Conservation (phyloP, 2,329 filamentous ascomycete species). For the Verticillium nonalfalfae region DNA sequence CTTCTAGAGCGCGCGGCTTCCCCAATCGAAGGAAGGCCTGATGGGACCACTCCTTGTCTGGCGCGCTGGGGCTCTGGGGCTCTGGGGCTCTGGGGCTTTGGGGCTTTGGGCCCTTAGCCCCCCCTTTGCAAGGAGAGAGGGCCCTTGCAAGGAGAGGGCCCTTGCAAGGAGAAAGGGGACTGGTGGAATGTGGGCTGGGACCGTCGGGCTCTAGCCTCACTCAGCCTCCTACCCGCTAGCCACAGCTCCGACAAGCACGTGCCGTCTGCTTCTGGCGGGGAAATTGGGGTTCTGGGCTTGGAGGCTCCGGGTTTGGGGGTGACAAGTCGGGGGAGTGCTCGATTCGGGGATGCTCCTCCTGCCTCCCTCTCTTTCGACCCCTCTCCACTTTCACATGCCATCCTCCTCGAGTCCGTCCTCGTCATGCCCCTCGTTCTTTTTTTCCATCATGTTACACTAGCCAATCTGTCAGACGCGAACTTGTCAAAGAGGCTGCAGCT, state of each 20-base stretch:
- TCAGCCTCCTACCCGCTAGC: not conserved
- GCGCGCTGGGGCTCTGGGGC: not conserved
- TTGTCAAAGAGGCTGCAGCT: slow-evolving; percentile 11
- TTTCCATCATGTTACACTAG: not conserved
- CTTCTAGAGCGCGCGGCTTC: not conserved
- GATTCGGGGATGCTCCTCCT: not conserved
- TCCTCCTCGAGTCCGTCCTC: not conserved
- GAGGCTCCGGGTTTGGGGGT: not conserved
- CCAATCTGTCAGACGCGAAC: not conserved
- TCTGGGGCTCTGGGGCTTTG: not conserved
- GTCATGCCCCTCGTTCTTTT: not conserved
- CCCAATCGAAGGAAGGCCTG: not conserved
- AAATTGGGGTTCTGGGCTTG: not conserved
- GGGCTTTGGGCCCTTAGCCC: not conserved
- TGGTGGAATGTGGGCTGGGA: not conserved
- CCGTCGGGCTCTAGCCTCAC: not conserved
- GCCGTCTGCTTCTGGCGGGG: not conserved
- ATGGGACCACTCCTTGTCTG: not conserved
- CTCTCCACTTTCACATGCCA: not conserved
- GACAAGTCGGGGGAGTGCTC: not conserved
- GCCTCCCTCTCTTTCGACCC: not conserved
- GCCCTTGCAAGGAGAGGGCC: too few species aligned
- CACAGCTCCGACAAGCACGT: not conserved
- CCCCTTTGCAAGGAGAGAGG: too few species aligned
- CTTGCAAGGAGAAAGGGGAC: not conserved